Conservation (phyloP, 2,329 filamentous ascomycete species). For the Penicillium fuscoglaucum region DNA sequence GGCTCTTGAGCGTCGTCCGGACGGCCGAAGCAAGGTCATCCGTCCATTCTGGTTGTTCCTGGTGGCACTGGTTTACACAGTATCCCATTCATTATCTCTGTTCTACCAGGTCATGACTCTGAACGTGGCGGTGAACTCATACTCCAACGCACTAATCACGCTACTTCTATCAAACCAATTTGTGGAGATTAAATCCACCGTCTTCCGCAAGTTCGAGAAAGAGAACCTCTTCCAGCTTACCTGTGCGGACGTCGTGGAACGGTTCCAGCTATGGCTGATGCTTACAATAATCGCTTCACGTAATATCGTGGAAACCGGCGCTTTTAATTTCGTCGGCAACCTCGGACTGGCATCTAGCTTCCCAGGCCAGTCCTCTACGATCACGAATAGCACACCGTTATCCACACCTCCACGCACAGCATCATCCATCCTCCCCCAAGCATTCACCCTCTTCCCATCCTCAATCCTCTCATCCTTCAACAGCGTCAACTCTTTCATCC, state of each 20-base stretch:
- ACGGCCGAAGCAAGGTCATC: constrained; percentile 87
- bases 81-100: constrained; percentile 79
- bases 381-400: constrained; percentile 53
- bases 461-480: constrained; percentile 49
- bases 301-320: constrained; percentile 94
- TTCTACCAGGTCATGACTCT: constrained; percentile 98
- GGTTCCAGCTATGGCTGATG: constrained; percentile 98
- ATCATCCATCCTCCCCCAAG: constrained; percentile 78
- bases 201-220: constrained; percentile 98
- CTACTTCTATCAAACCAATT: constrained; percentile 96
- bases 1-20: constrained; percentile 80
- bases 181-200: constrained; percentile 96
- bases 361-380: constrained; percentile 33
- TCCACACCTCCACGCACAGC: constrained; percentile 56
- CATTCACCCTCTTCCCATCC: constrained; percentile 76
- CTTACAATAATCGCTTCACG: constrained; percentile 92
- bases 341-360: constrained; percentile 36
- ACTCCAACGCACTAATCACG: constrained; percentile 91
- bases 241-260: constrained; percentile 93
- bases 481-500: constrained; percentile 45
- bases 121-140: constrained; percentile 97
- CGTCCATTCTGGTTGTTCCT: constrained; percentile 89
- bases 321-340: constrained; percentile 60
- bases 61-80: constrained; percentile 82
- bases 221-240: constrained; percentile 96